These are phyloP conservation scores for Suillus weaverae DNA, from an alignment of 768 basidiomycete species.

Conservation along the genomic window DNA sequence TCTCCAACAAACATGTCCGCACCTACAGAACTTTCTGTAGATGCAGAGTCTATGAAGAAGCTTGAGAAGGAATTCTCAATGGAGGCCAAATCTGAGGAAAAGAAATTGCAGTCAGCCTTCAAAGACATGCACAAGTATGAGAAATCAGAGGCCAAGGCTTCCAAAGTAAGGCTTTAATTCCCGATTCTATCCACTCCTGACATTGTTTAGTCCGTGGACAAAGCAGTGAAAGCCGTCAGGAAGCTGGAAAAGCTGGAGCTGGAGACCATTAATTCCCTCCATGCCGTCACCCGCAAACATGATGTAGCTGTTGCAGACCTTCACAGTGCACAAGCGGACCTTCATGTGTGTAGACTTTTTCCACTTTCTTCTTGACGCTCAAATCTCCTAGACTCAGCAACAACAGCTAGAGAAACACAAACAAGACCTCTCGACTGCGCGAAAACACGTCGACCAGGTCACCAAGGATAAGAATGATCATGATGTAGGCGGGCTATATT, in stretches of 20 bases:
- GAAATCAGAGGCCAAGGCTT: conserved; percentile 51
- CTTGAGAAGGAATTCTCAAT: conserved; percentile 45
- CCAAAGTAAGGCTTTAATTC: conserved; percentile 41
- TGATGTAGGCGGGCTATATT: conserved; percentile 18
- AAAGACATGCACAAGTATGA: conserved; percentile 55
- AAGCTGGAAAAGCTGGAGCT: conserved; percentile 55
- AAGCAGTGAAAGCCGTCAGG: conserved; percentile 45
- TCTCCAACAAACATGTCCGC: conserved; percentile 23
- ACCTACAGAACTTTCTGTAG: conserved; percentile 16
- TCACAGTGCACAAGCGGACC: conserved; percentile 43
- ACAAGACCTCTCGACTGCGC: conserved; percentile 17
- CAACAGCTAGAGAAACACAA: conserved; percentile 22
- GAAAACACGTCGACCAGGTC: conserved; percentile 20
- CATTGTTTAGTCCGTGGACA: conserved; percentile 39
- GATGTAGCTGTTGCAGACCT: conserved; percentile 46
- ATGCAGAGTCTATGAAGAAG: conserved; percentile 35
- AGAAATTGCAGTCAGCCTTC: conserved; percentile 48
- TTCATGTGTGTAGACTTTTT: conserved; percentile 36
- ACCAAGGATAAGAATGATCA: conserved; percentile 20
- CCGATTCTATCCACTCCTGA: conserved; percentile 1
- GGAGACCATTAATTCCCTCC: conserved; percentile 47
- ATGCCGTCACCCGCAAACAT: conserved; percentile 53
- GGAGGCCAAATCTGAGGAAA: conserved; percentile 55
- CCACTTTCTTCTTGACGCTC: background rate
- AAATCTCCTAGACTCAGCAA: conserved; percentile 22